Percentiles rank a stretch among this genome's conserved stretches.
Evolutionary conservation across 345 rosid species (phyloP).

Genomic region (Brassica incana): DNA sequence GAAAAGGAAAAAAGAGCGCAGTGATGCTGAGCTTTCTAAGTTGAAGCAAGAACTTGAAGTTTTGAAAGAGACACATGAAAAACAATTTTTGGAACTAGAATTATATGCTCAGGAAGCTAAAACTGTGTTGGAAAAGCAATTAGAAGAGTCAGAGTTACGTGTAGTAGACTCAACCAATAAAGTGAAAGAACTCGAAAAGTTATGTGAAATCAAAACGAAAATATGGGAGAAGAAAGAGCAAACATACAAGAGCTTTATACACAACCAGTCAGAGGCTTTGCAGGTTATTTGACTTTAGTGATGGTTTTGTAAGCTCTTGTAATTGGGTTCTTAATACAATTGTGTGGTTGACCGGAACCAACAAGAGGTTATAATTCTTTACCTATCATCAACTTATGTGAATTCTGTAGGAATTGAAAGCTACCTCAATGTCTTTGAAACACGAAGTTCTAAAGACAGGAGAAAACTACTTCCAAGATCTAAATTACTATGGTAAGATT

Average conservation of each 20-base stretch:
- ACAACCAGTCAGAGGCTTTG: slow-evolving; percentile 51
- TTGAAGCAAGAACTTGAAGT: slow-evolving; percentile 59
- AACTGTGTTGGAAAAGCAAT: slow-evolving; percentile 51
- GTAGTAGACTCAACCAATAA: slow-evolving; percentile 52
- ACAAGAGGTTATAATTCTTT: background rate
- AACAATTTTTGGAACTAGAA: slow-evolving; percentile 49
- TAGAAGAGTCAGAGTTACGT: slow-evolving; percentile 54
- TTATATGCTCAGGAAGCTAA: slow-evolving; percentile 48
- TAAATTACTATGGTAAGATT: slow-evolving; percentile 58
- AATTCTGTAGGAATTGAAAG: slow-evolving; percentile 59
- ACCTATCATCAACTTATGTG: slow-evolving; percentile 10
- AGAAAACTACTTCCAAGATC: slow-evolving; percentile 53
- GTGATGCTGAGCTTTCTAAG: slow-evolving; percentile 50
- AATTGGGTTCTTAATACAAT: background rate
- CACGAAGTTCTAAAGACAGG: slow-evolving; percentile 59
- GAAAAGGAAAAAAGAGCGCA: slow-evolving; percentile 53
- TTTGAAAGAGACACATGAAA: slow-evolving; percentile 50
- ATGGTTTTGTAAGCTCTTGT: slow-evolving; percentile 15
- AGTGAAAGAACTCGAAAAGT: slow-evolving; percentile 66
- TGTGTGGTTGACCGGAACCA: background rate
- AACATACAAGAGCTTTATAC: slow-evolving; percentile 52
- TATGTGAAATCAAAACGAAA: slow-evolving; percentile 55
- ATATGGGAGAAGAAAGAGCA: slow-evolving; percentile 71
- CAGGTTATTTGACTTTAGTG: slow-evolving; percentile 47
- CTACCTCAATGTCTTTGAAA: slow-evolving; percentile 58